These are phyloP conservation scores for Leishmania lainsoni DNA, from an alignment of 208 protist genomes.

Conservation along the genomic window DNA sequence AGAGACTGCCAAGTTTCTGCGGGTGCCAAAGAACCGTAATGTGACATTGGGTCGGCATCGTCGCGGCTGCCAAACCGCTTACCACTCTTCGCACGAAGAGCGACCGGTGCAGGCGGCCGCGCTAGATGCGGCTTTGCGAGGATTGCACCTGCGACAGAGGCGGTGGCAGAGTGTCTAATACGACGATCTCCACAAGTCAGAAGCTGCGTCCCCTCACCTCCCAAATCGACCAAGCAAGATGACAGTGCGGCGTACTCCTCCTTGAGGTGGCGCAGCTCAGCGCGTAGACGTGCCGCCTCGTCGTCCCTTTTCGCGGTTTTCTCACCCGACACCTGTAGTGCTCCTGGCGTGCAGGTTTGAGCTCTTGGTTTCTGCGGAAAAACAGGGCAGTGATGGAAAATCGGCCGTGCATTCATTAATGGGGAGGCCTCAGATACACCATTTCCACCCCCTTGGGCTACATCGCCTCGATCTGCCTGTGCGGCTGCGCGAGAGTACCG, in stretches of 20 bases:
- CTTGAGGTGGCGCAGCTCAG: conserved; percentile 22
- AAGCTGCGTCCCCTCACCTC: background rate
- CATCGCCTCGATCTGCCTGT: background rate
- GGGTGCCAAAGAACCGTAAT: background rate
- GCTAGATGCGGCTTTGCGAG: background rate
- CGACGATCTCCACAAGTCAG: background rate
- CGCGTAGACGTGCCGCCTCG: conserved; percentile 13
- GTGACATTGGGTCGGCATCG: background rate
- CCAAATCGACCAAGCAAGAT: background rate
- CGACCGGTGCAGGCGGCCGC: background rate
- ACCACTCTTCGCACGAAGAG: background rate
- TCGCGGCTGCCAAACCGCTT: background rate
- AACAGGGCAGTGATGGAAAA: background rate
- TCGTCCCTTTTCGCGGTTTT: background rate
- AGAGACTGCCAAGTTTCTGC: conserved; percentile 25
- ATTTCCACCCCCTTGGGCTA: background rate
- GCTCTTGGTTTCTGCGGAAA: background rate
- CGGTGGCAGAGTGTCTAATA: background rate
- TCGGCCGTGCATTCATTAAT: background rate
- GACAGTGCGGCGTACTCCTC: conserved; percentile 10
- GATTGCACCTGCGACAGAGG: background rate
- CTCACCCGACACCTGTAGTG: background rate
- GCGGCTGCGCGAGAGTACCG: background rate
- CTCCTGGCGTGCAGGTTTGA: background rate
- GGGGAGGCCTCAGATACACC: background rate